These are phyloP conservation scores for Penicillium chermesinum DNA, from an alignment of 495 filamentous ascomycete species.

Conservation along the genomic window DNA sequence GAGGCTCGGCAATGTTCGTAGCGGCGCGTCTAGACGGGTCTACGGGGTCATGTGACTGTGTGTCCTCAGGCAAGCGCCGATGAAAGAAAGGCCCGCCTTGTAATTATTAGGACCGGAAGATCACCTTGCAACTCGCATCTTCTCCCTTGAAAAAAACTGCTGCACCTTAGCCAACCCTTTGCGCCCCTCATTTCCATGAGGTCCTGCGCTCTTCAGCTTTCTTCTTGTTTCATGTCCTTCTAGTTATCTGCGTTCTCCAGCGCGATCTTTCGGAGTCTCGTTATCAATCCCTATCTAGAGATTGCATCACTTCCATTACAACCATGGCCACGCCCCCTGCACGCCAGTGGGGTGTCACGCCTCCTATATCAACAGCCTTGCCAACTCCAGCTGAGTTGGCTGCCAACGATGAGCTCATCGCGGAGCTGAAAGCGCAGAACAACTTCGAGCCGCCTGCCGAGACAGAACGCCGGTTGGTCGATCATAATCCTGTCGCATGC, in stretches of 20 bases:
- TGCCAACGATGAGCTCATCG: constrained; percentile 70
- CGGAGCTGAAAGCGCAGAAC: constrained; percentile 75
- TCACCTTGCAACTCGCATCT: neutral
- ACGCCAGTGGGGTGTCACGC: constrained; percentile 75
- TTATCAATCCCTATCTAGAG: constrained; percentile 22
- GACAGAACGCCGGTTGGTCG: constrained; percentile 65
- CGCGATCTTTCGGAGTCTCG: constrained; percentile 7
- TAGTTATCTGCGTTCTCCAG: constrained; percentile 7
- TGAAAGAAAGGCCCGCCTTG: neutral
- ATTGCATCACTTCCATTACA: constrained; percentile 12
- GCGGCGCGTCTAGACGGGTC: too few species aligned
- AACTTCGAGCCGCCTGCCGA: constrained; percentile 81
- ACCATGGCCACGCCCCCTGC: constrained; percentile 41
- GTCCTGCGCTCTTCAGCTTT: neutral
- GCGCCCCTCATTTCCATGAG: constrained; percentile 2
- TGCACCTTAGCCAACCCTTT: neutral
- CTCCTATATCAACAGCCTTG: constrained; percentile 69
- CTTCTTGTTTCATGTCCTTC: constrained; percentile 3
- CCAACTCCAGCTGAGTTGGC: constrained; percentile 71
- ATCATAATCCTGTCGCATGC: constrained; percentile 4
- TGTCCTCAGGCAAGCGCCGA: neutral
- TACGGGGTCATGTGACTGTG: neutral
- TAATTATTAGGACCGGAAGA: neutral
- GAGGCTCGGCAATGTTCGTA: too few species aligned
- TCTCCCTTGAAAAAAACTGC: neutral